Base-by-base conservation (phyloP, 2,329 filamentous ascomycete genomes). In the Botrytis paeoniae region DNA sequence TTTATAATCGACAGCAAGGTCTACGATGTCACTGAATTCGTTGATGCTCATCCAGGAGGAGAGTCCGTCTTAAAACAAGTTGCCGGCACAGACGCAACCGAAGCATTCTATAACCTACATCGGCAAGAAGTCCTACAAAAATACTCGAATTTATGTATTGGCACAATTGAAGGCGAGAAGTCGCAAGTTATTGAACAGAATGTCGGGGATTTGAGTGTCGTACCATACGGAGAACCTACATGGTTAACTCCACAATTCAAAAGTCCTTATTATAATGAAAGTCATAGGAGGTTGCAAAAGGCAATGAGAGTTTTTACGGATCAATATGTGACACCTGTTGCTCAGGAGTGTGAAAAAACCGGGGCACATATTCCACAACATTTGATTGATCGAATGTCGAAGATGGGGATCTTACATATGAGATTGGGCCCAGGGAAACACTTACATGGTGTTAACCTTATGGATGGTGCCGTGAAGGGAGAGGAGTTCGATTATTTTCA, bases 61-160 rank as follows among this genome's bases (percentile, higher is more conserved):
- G 89, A 91, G 79, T 90, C 92, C 61, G 93, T 97, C 37, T 88
- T 97, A 54, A 87, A 88, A 71, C 93, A 97, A 83, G 89, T 95
- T 65, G 94, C 92, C 43, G 94, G 94, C 75, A 87, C 89, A 77
- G 94, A 97, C 80, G 93, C 93, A 69, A 97, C 94, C 2, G 84
- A 87, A 51, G 92, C 91, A 73, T 97, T 97, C 83, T 97, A 97
- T 88, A 97, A 97, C 85, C 89, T 97, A 70, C 94, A 97, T 84
- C 87, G 94, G 39, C 93, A 97, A 78, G 94, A 97, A 83, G 93
- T 97, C n/a, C 87, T 97, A 18, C 85, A 90, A 74, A 94, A 94
- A 82, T 97, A 97, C 85, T 84, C 86, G 64, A 86, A 88, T 78
- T 87, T 97, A 29, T 91, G 89, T 82, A 87, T 97, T 78, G 94